These are phyloP conservation scores for Volvox carteri DNA, from an alignment of 163 green algal genomes.

Conservation along the genomic window DNA sequence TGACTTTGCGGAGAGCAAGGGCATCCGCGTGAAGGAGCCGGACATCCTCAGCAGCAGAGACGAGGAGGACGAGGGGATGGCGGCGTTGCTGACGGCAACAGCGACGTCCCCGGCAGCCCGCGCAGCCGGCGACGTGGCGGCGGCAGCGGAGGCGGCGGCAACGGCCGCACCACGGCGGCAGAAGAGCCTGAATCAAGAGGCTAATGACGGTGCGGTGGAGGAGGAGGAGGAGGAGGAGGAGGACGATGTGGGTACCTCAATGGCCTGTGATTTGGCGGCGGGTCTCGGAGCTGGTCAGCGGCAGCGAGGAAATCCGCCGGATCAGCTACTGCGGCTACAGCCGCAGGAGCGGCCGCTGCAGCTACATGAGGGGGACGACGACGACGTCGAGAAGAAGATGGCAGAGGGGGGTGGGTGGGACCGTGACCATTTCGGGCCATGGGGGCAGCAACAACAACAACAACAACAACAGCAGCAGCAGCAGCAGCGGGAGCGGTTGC, in stretches of 20 bases:
- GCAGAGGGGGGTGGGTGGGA: too few relatives aligned
- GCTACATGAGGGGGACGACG: too few relatives aligned
- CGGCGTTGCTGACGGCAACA: neutral
- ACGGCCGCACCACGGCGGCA: too few relatives aligned
- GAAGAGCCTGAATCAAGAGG: neutral
- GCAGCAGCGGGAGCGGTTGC: neutral
- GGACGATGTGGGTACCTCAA: neutral
- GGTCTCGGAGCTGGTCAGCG: neutral
- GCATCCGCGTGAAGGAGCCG: constrained; percentile 59
- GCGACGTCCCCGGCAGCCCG: neutral
- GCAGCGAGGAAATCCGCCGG: neutral
- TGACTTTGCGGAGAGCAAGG: constrained; percentile 61
- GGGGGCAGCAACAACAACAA: too few relatives aligned
- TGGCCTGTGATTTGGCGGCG: neutral
- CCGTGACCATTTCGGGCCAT: too few relatives aligned
- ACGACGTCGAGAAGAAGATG: too few relatives aligned
- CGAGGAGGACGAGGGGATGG: constrained; percentile 33
- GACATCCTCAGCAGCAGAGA: constrained; percentile 11
- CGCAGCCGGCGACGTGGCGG: neutral
- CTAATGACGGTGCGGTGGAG: neutral
- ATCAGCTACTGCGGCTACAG: neutral
- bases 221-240: neutral
- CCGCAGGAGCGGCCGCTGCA: neutral
- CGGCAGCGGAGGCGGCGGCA: neutral
- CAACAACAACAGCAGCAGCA: neutral